Percentiles rank a stretch among this genome's conserved stretches.
Conservation (phyloP, 164 flowering plant genomes). For the Piper betle region DNA sequence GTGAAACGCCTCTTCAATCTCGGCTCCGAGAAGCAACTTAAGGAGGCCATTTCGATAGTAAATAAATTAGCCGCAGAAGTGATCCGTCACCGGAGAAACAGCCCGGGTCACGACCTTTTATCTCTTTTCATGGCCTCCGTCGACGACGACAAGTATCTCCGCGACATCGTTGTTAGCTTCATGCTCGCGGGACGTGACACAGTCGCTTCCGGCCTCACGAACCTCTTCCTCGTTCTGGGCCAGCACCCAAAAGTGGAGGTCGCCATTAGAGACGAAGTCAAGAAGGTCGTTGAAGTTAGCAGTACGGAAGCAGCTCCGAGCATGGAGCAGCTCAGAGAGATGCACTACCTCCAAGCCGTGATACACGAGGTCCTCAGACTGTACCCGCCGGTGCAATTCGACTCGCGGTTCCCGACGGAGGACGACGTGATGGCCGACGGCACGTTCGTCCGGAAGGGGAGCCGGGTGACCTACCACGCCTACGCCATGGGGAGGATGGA, state of each 20-base stretch:
- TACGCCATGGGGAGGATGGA: too few relatives aligned
- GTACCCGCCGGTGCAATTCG: slow-evolving; percentile 40
- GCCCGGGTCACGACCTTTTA: slow-evolving; percentile 18
- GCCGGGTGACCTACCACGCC: too few relatives aligned
- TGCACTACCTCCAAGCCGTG: slow-evolving; percentile 52
- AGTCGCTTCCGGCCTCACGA: slow-evolving; percentile 27
- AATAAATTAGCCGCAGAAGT: slow-evolving; percentile 45
- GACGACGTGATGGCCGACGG: slow-evolving; percentile 54
- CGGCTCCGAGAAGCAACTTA: slow-evolving; percentile 37
- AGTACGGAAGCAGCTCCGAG: slow-evolving; percentile 11
- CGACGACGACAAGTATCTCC: slow-evolving; percentile 22
- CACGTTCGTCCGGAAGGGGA: slow-evolving; percentile 25
- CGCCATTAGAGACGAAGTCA: slow-evolving; percentile 26
- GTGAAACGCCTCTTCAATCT: slow-evolving; percentile 31
- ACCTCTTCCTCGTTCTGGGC: slow-evolving; percentile 44
- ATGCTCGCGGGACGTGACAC: slow-evolving; percentile 49
- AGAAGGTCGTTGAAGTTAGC: slow-evolving; percentile 5
- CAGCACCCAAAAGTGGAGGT: slow-evolving; percentile 17
- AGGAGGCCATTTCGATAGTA: slow-evolving; percentile 24
- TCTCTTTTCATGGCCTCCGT: slow-evolving; percentile 30
- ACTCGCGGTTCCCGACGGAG: slow-evolving; percentile 15
- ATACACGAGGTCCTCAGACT: slow-evolving; percentile 35
- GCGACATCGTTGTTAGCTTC: slow-evolving; percentile 41
- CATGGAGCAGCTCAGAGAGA: slow-evolving; percentile 30
- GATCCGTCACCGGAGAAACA: slow-evolving; percentile 17